phyloP scores from a whole-genome alignment of 2,329 filamentous ascomycete genomes.

The Epichloe sibirici region DNA sequence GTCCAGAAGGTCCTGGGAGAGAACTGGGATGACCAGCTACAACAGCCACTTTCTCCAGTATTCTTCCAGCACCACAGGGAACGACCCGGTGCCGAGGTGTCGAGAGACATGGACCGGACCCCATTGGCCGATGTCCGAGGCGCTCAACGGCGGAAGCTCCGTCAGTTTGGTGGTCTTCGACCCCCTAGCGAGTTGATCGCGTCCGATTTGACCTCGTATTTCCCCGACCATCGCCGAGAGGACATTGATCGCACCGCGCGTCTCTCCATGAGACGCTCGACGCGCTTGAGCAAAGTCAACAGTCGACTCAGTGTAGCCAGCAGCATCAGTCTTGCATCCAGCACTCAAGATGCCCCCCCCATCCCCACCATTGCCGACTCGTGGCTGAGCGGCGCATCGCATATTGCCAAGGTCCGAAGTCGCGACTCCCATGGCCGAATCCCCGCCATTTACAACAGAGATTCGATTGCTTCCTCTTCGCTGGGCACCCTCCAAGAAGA shows the following conservation, averaged over 20 bases:
- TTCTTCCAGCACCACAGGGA: slow-evolving; percentile 55
- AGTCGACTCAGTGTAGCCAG: slow-evolving; percentile 89
- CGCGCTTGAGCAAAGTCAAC: slow-evolving; percentile 81
- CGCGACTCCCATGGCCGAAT: slow-evolving; percentile 38
- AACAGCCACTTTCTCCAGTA: slow-evolving; percentile 76
- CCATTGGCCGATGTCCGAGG: slow-evolving; percentile 34
- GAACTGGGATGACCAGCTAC: slow-evolving; percentile 65
- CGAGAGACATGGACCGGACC: slow-evolving; percentile 45
- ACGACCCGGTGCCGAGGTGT: slow-evolving; percentile 43
- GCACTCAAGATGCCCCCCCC: slow-evolving; percentile 81
- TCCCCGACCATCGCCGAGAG: slow-evolving; percentile 86
- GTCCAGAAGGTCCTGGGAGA: slow-evolving; percentile 83
- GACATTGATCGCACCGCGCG: slow-evolving; percentile 94
- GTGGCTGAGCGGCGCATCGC: slow-evolving; percentile 53
- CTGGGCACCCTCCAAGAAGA: slow-evolving; percentile 88
- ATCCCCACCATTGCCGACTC: slow-evolving; percentile 92
- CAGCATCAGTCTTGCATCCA: slow-evolving; percentile 86
- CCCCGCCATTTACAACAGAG: slow-evolving; percentile 46
- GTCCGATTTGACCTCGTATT: slow-evolving; percentile 91
- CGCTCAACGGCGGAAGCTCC: slow-evolving; percentile 41
- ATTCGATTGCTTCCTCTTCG: slow-evolving; percentile 80
- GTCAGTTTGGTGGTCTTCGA: slow-evolving; percentile 80
- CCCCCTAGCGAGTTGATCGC: slow-evolving; percentile 96
- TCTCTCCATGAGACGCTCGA: slow-evolving; percentile 81
- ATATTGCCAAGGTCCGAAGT: slow-evolving; percentile 26